Conservation (phyloP, 345 rosid species). For the Bruguiera gymnorhiza region DNA sequence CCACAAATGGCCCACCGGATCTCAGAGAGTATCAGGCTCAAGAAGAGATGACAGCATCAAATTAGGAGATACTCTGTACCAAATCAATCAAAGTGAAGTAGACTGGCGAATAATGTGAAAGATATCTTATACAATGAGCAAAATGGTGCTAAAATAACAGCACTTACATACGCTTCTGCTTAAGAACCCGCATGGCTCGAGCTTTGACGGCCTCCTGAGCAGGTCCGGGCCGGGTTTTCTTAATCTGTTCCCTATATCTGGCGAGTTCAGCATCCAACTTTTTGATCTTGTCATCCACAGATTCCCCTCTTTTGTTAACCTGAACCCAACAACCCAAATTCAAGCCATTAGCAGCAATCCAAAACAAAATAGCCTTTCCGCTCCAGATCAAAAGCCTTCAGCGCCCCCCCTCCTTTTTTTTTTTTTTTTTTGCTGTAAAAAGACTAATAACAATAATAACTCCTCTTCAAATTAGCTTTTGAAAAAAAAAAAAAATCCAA, state of each 20-base stretch:
- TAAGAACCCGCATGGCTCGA: conserved; percentile 82
- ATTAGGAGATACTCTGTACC: no score
- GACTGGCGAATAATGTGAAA: no score
- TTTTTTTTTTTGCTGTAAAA: no score
- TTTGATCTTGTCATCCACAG: conserved; percentile 83
- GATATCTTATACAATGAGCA: not conserved
- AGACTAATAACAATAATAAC: not conserved
- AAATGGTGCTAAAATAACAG: not conserved
- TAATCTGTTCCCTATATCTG: conserved; percentile 77
- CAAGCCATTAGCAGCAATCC: no score
- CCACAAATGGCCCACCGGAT: no score
- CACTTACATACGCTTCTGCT: conserved; percentile 80
- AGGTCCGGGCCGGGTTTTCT: conserved; percentile 85
- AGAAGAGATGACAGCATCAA: no score
- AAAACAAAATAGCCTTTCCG: no score
- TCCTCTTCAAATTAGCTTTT: not conserved
- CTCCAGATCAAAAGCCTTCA: no score
- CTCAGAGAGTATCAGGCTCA: no score
- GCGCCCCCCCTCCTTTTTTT: no score
- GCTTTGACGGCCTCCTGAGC: conserved; percentile 88
- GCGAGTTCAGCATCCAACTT: conserved; percentile 72
- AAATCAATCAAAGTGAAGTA: no score
- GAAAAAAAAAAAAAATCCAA: no score
- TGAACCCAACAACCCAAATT: conserved; percentile 14
- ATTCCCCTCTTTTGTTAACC: conserved; percentile 86